Conservation (phyloP, 768 basidiomycete genomes). For the Mycena filopes region DNA sequence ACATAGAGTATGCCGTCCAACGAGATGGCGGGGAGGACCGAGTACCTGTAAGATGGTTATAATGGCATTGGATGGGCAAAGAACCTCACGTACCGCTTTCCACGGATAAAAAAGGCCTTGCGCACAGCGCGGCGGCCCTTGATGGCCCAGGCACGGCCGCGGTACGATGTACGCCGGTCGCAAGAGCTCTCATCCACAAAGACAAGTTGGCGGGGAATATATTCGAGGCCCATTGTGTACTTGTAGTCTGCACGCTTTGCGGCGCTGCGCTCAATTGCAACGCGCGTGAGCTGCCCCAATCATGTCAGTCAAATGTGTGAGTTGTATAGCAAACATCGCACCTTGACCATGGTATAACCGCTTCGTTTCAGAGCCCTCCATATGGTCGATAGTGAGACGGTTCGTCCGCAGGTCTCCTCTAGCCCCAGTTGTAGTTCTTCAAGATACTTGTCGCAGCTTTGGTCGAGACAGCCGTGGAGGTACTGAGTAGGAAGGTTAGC, state of each 20-base stretch:
- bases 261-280: constrained; percentile 26
- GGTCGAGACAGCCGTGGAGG: constrained; percentile 20
- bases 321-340: constrained; percentile 5
- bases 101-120: constrained; percentile 34
- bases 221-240: constrained; percentile 18
- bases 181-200: constrained; percentile 40
- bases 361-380: constrained; percentile 35
- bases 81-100: not conserved
- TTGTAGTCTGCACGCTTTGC: constrained; percentile 12
- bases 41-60: constrained; percentile 36
- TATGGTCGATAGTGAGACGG: constrained; percentile 38
- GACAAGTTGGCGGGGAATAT: constrained; percentile 34
- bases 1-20: constrained; percentile 46
- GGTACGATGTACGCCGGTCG: constrained; percentile 35
- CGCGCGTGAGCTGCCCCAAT: constrained; percentile 27
- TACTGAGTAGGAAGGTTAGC: constrained; percentile 1
- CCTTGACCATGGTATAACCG: constrained; percentile 43
- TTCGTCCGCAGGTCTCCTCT: constrained; percentile 28
- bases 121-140: constrained; percentile 30
- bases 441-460: constrained; percentile 40
- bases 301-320: too few species aligned
- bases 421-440: constrained; percentile 41
- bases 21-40: constrained; percentile 48
- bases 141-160: constrained; percentile 37
- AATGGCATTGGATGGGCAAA: not conserved